A percentile compares a stretch with the other conserved stretches of the same genome.
These are phyloP conservation scores for Saccharomyces hybrid DNA, from an alignment of 1,139 yeast species.

Conservation along the genomic window DNA sequence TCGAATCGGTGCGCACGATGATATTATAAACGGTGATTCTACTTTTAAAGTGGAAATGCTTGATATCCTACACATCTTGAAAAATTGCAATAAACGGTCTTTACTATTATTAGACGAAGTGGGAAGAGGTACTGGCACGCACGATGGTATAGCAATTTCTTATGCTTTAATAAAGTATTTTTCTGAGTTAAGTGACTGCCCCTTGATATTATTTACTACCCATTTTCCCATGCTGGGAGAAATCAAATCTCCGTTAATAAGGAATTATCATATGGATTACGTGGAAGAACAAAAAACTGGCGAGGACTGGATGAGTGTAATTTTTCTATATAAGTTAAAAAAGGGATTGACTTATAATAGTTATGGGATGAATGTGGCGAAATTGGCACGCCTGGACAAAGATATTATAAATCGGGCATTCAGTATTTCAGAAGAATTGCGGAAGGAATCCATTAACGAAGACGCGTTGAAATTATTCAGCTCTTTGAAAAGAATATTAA, in stretches of 20 bases:
- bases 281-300: constrained; percentile 37
- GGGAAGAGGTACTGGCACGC: constrained; percentile 69
- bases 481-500: neutral
- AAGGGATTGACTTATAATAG: constrained; percentile 57
- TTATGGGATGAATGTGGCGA: constrained; percentile 76
- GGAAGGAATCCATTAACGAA: constrained; percentile 25
- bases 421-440: constrained; percentile 39
- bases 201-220: constrained; percentile 72
- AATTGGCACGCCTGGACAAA: constrained; percentile 53
- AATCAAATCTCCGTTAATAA: constrained; percentile 40
- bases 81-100: constrained; percentile 32
- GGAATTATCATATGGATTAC: constrained; percentile 73
- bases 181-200: constrained; percentile 38
- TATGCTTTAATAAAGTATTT: constrained; percentile 65
- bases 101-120: constrained; percentile 45
- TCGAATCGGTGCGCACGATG: constrained; percentile 42
- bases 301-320: constrained; percentile 36
- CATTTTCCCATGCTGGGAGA: constrained; percentile 70
- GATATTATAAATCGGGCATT: constrained; percentile 45
- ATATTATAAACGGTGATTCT: constrained; percentile 37
- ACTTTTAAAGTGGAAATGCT: constrained; percentile 46
- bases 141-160: constrained; percentile 86
- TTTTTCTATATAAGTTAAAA: constrained; percentile 56
- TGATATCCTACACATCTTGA: constrained; percentile 39
- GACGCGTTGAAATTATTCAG: neutral